Conservation (phyloP, 805 yeast genomes). For the Lachancea kluyveri region DNA sequence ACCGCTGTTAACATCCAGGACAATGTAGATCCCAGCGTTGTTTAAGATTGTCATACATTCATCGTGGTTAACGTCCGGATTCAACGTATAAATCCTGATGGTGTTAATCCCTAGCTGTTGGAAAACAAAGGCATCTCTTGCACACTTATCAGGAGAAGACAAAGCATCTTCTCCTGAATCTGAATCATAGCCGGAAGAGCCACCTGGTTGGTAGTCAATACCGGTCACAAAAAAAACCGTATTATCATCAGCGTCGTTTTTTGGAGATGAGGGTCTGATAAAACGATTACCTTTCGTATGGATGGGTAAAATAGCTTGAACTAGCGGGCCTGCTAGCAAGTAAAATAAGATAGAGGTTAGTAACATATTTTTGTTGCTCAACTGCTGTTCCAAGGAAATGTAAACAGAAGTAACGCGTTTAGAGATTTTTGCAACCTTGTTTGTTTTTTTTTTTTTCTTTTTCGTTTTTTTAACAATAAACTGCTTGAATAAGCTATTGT, state of each 20-base stretch:
- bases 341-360: background rate
- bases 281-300: constrained; percentile 51
- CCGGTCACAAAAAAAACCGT: constrained; percentile 77
- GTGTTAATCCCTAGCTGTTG: constrained; percentile 83
- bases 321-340: constrained; percentile 12
- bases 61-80: constrained; percentile 82
- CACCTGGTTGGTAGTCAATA: constrained; percentile 91
- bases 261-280: constrained; percentile 43
- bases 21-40: constrained; percentile 85
- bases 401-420: no score
- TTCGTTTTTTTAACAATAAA: constrained; percentile 2
- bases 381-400: background rate
- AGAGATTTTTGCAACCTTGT: background rate
- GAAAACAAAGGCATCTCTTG: constrained; percentile 72
- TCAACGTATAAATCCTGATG: constrained; percentile 73
- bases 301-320: constrained; percentile 50
- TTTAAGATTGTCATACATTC: constrained; percentile 87
- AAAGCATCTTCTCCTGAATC: constrained; percentile 51
- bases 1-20: constrained; percentile 82
- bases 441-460: background rate
- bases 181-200: constrained; percentile 52
- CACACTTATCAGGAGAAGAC: constrained; percentile 61
- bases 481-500: no score
- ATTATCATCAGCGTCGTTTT: constrained; percentile 33
- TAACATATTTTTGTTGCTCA: background rate